Base-by-base conservation (phyloP, 2,329 filamentous ascomycete genomes). In the Triangularia setosa region DNA sequence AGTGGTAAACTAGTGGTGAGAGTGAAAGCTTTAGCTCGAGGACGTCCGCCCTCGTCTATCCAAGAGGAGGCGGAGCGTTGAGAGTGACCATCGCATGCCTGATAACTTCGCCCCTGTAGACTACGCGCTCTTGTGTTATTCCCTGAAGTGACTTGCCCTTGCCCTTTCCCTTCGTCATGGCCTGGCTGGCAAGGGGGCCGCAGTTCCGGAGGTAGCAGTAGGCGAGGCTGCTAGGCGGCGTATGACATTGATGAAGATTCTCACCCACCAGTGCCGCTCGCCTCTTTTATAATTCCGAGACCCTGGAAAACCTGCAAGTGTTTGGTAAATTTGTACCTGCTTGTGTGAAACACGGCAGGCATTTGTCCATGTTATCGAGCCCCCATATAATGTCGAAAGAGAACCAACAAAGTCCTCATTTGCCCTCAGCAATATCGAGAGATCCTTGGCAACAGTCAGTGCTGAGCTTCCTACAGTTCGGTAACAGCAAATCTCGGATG, bases 401-500 rank as follows among this genome's bases (percentile, higher is more conserved):
- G 30, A 35, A 24, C 18, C 23, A 24, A 44, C 44, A 61, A 33
- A 30, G 18, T 59, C 44, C 64, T 68, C 60, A 68, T 64, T 68
- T 65, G 24, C 28, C 62, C 55, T 58, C 55, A 54, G n/a, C 59
- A 58, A 16, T 57, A 57, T 25, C 12, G 53, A 40, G 18, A 12
- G 28, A 55, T 53, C 48, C 52, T 8, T 52, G 40, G 12, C 23
- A 28, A 30, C 9, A 27, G 4, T 16, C 24, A 44, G 48, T 27
- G 12, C 2, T 35, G 21, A 44, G 25, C 4, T n/a, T 12, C 27
- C 30, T 1, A 33, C 23, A 40, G 57, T 33, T 48, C 57, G 33
- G 11, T 44, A 40, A 59, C 24, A 21, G 23, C n/a, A 59, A 44
- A 21, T 48, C n/a, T 48, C 40, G 40, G 40, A 21, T 21, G 30